Conservation (phyloP, 495 filamentous ascomycete species). For the Lentithecium fluviatile region DNA sequence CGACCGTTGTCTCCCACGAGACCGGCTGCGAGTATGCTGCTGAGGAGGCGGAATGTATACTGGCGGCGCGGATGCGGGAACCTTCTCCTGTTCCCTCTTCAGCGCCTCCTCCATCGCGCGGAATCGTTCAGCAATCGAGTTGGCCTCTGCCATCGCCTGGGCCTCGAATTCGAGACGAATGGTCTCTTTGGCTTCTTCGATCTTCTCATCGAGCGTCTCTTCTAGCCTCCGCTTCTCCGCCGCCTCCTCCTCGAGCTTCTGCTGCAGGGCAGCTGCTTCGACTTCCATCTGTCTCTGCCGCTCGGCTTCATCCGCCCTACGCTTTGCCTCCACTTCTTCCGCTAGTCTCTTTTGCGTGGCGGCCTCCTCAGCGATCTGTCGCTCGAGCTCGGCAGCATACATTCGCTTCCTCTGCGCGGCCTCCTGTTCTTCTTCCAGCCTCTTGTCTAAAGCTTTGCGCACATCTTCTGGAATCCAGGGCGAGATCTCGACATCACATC, state of each 20-base stretch:
- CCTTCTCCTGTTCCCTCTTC: constrained; percentile 9
- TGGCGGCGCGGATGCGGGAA: neutral
- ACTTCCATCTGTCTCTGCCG: constrained; percentile 5
- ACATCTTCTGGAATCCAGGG: constrained; percentile 63
- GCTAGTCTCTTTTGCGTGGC: constrained; percentile 19
- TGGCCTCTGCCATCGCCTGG: constrained; percentile 17
- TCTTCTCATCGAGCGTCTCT: constrained; percentile 24
- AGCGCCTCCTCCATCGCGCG: constrained; percentile 24
- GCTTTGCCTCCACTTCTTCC: constrained; percentile 13
- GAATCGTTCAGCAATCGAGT: constrained; percentile 15
- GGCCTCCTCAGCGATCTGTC: constrained; percentile 13
- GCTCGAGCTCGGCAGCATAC: constrained; percentile 29
- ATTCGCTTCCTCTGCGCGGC: constrained; percentile 22
- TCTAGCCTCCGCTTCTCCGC: constrained; percentile 19
- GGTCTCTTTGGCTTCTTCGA: constrained; percentile 28
- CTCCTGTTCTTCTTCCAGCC: constrained; percentile 49
- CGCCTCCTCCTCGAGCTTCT: constrained; percentile 20
- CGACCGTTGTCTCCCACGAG: constrained; percentile 14
- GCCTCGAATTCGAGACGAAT: constrained; percentile 24
- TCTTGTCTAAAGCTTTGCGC: constrained; percentile 39
- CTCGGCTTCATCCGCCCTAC: constrained; percentile 13
- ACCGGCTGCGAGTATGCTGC: neutral
- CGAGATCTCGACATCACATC: constrained; percentile 88
- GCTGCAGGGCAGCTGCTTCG: constrained; percentile 8
- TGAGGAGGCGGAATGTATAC: neutral